These are phyloP conservation scores for Aspergillus calidoustus DNA, from an alignment of 2,329 filamentous ascomycete species.

Conservation along the genomic window DNA sequence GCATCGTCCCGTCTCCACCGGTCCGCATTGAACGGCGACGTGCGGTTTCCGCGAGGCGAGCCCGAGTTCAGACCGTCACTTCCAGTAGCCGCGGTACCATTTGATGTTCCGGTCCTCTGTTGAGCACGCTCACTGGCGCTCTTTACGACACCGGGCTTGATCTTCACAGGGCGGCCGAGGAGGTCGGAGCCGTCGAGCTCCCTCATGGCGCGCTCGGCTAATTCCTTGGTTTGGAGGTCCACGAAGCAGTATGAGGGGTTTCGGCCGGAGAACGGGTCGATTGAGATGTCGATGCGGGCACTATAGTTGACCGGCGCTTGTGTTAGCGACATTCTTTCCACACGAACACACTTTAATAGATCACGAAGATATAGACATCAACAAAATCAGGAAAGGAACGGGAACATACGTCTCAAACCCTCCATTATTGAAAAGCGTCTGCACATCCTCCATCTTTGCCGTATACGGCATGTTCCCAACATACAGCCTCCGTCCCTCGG, in stretches of 20 bases:
- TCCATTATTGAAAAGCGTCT: slow-evolving; percentile 51
- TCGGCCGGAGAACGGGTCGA: slow-evolving; percentile 69
- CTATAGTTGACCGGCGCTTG: slow-evolving; percentile 32
- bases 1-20: slow-evolving; percentile 49
- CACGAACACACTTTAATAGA: background rate
- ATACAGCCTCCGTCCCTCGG: slow-evolving; percentile 54
- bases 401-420: slow-evolving; percentile 41
- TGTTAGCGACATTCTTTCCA: background rate
- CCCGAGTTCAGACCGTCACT: slow-evolving; percentile 1
- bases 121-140: slow-evolving; percentile 37
- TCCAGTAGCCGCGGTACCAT: background rate
- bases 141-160: slow-evolving; percentile 68
- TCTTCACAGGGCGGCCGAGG: slow-evolving; percentile 63
- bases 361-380: background rate
- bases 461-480: slow-evolving; percentile 61
- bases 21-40: slow-evolving; percentile 39
- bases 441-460: slow-evolving; percentile 57
- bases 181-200: slow-evolving; percentile 60
- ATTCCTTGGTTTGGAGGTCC: slow-evolving; percentile 63
- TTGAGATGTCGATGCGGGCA: slow-evolving; percentile 68
- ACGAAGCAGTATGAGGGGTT: slow-evolving; percentile 79
- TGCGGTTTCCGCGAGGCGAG: slow-evolving; percentile 28
- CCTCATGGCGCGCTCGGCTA: slow-evolving; percentile 63
- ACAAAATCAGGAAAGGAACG: background rate
- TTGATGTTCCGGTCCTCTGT: slow-evolving; percentile 22